A percentile compares a stretch with the other conserved stretches of the same genome.
Evolutionary conservation across 1,284 basidiomycete genomes (phyloP).

Genomic region (Irpex sp.): DNA sequence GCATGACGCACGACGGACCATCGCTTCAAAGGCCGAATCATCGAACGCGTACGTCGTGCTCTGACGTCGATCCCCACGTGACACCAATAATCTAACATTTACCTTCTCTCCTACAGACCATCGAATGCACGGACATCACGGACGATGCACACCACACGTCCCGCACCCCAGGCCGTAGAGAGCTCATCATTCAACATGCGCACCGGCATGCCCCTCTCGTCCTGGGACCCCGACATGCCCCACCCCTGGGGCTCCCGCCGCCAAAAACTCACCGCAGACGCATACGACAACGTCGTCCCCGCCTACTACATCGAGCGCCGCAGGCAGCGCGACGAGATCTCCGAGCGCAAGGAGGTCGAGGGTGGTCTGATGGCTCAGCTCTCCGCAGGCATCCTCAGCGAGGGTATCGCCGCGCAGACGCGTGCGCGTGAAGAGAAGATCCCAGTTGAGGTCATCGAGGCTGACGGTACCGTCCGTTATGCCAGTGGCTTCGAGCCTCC

Average conservation of each 20-base stretch:
- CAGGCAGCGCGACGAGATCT: constrained; percentile 27
- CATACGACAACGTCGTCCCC: constrained; percentile 27
- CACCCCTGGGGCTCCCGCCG: constrained; percentile 14
- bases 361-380: constrained; percentile 30
- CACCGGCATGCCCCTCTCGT: constrained; percentile 10
- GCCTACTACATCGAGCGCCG: constrained; percentile 29
- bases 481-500: constrained; percentile 30
- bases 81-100: not conserved
- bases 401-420: constrained; percentile 28
- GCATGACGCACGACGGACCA: not conserved
- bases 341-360: constrained; percentile 29
- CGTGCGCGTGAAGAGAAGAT: constrained; percentile 27
- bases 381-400: constrained; percentile 28
- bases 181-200: not conserved
- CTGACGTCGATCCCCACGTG: not conserved
- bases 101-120: not conserved
- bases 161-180: not conserved
- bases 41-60: not conserved
- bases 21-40: not conserved
- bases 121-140: not conserved
- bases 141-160: not conserved
- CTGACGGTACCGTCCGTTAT: constrained; percentile 26
- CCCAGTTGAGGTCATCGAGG: constrained; percentile 25
- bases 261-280: constrained; percentile 23
- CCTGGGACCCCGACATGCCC: constrained; percentile 13